Percentiles rank a stretch among this genome's conserved stretches.
These are phyloP conservation scores for Linnemannia exigua DNA, from an alignment of 192 early-diverging fungal species.

Conservation along the genomic window DNA sequence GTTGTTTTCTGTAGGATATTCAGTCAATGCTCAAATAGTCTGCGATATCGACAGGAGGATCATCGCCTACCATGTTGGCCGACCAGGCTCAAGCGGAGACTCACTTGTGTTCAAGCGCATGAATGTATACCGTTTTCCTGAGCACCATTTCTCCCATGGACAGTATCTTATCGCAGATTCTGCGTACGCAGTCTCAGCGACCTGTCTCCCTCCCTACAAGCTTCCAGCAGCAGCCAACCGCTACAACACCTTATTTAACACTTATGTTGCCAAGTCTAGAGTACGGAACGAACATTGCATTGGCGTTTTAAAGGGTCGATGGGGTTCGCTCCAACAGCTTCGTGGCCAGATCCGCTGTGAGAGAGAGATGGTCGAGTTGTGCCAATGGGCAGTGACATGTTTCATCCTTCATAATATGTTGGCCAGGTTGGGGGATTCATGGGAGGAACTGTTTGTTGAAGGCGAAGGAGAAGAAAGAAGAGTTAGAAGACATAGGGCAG, in stretches of 20 bases:
- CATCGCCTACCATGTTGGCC: neutral
- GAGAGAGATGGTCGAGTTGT: too few relatives aligned
- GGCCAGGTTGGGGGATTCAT: too few relatives aligned
- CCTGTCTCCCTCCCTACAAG: neutral
- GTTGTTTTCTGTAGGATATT: neutral
- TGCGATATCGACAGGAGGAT: conserved; percentile 16
- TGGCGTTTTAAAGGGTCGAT: neutral
- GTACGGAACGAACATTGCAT: neutral
- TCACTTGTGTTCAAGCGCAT: too few relatives aligned
- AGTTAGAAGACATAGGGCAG: too few relatives aligned
- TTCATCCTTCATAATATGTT: too few relatives aligned
- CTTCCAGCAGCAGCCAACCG: neutral
- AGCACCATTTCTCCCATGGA: neutral
- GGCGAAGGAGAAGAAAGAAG: too few relatives aligned
- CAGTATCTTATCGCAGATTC: conserved; percentile 2
- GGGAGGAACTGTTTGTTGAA: too few relatives aligned
- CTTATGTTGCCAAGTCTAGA: neutral
- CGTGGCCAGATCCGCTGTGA: too few relatives aligned
- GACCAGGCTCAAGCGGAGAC: neutral
- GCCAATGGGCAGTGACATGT: too few relatives aligned
- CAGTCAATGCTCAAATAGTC: conserved; percentile 6
- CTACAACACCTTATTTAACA: neutral
- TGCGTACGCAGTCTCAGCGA: neutral
- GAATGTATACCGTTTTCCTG: neutral
- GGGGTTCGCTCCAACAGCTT: too few relatives aligned